Evolutionary conservation across 2,329 filamentous ascomycete genomes (phyloP), one percentile per base, ranked within the genome.

Genomic region (Xylariaceae sp.): DNA sequence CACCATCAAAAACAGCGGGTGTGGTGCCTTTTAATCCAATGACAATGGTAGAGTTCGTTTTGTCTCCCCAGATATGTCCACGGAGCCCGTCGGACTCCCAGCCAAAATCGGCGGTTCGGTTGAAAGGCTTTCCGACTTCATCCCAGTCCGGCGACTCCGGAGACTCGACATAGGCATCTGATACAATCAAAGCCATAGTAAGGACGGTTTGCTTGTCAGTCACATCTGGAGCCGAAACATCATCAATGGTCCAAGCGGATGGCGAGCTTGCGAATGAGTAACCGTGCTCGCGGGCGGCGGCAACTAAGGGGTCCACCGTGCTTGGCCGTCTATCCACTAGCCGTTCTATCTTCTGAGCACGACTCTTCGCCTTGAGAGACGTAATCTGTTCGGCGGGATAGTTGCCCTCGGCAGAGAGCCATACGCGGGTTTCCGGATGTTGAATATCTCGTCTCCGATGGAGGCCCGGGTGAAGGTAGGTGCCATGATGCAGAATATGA

Each of bases 1-100:
- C 88, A n/a, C 94, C 94, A 69, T 97, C 92, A 67, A 96, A 97
- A 3, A 97, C 85, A 12, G 94, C 92, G 1, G 87, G 83, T 1
- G 86, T 89, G 0, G 92, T 96, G 50, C 92, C 94, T 73, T 99
- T 99, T 53, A 99, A 73, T 5, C 90, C 92, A 60, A 97, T 94
- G 40, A 97, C 85, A 49, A 97, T 80, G 1, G 92, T 97, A 34
- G 83, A 83, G 70, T 97, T 96, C 37, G 74, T 81, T 63, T 91
- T 83, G 65, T 97, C 91, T 15, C 88, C 87, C 72, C 92, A 97
- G 52, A 99, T 85, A 70, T 99, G 94, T 2, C 94, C 94, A 52
- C 92, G 84, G 22, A 97, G 78, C 2, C 92, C 92, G 68, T 97
- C 92, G 34, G 76, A 76, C 68, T 95, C 83, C 94, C 94, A 97